Evolutionary conservation across 2,329 filamentous ascomycete species (phyloP).

Genomic region (Talaromyces sp.): DNA sequence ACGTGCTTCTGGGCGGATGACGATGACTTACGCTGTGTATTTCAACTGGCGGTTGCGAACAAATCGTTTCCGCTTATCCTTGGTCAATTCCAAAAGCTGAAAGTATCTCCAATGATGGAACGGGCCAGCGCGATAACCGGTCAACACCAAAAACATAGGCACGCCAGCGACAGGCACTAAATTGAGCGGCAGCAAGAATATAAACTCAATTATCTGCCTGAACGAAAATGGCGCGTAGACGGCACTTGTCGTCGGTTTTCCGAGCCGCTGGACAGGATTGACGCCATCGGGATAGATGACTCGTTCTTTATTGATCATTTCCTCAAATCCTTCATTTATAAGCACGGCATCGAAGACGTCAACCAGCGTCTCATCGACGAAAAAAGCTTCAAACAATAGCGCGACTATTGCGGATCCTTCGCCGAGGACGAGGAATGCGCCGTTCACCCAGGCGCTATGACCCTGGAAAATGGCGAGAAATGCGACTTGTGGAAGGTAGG

Average conservation of each 20-base stretch:
- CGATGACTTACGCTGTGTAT: constrained; percentile 67
- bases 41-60: constrained; percentile 68
- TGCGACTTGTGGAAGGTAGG: constrained; percentile 83
- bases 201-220: constrained; percentile 82
- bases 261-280: constrained; percentile 73
- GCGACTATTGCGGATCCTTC: constrained; percentile 61
- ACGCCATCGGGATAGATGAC: constrained; percentile 64
- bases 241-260: constrained; percentile 71
- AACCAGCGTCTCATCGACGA: constrained; percentile 73
- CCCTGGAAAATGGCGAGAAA: constrained; percentile 89
- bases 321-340: constrained; percentile 66
- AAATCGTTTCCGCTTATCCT: constrained; percentile 68
- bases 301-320: constrained; percentile 65
- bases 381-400: constrained; percentile 72
- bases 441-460: constrained; percentile 81
- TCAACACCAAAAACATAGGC: constrained; percentile 81
- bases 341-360: constrained; percentile 83
- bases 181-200: constrained; percentile 76
- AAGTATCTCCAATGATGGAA: constrained; percentile 91
- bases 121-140: constrained; percentile 80
- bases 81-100: constrained; percentile 69
- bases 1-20: background rate
- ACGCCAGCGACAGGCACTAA: constrained; percentile 80
- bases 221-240: constrained; percentile 86
- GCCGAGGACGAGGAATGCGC: constrained; percentile 74